phyloP scores from a whole-genome alignment of 768 basidiomycete species.

The Coprinopsis cinerea region DNA sequence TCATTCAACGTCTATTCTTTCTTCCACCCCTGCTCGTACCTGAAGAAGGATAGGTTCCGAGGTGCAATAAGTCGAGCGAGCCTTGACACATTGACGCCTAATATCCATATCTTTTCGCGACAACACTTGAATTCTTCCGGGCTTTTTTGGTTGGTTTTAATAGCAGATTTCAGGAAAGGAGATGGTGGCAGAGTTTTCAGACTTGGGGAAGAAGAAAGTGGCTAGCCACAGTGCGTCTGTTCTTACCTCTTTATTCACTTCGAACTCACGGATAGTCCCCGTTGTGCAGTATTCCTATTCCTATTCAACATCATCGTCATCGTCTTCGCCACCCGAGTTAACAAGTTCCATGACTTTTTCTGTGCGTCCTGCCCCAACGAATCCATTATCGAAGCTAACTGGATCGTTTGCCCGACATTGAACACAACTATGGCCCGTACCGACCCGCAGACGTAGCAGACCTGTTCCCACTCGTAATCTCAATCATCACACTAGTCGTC shows the following conservation, averaged over 20 bases:
- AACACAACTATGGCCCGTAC: not conserved
- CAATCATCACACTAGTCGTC: conserved; percentile 43
- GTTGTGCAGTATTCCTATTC: conserved; percentile 33
- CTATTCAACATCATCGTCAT: conserved; percentile 45
- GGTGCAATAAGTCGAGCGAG: no score
- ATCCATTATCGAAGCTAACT: not conserved
- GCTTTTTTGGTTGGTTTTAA: not conserved
- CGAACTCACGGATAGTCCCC: not conserved
- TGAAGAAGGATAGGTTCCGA: no score
- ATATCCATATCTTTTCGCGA: not conserved
- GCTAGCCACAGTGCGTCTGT: conserved; percentile 22
- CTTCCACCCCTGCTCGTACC: not conserved
- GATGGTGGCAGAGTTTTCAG: conserved; percentile 15
- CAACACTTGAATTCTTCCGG: not conserved
- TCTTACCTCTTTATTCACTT: not conserved
- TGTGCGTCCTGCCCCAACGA: conserved; percentile 31
- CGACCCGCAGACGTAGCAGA: conserved; percentile 54
- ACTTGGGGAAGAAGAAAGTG: conserved; percentile 24
- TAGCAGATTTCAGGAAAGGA: not conserved
- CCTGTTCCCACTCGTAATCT: conserved; percentile 55
- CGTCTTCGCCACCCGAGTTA: conserved; percentile 47
- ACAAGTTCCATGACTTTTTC: conserved; percentile 54
- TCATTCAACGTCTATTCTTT: not conserved
- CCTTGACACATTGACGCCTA: not conserved
- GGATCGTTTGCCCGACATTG: not conserved